Evolutionary conservation across 805 yeast genomes (phyloP), one percentile per base, ranked within the genome.

Genomic region (Kuraishia piskuri): DNA sequence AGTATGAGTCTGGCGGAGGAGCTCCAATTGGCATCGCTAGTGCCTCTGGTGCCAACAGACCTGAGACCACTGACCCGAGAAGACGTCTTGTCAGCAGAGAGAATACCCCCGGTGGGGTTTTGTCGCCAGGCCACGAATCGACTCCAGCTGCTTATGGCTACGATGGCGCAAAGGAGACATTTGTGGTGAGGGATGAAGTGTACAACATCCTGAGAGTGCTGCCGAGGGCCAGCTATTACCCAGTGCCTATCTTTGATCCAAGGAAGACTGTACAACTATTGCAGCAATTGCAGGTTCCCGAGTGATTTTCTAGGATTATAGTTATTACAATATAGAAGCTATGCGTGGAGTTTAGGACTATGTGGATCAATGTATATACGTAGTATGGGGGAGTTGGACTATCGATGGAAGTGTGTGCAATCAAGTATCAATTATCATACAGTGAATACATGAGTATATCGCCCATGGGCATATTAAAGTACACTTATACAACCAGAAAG

Each of bases 171-270:
- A 52, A 40, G 10, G 58, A 50, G 47, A 63, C 64, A 46, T 64
- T 64, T 49, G 65, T 58, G 53, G 66, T 71, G 37, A 59, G 72
- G 52, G 77, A 71, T 66, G 78, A 73, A 54, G 62, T 76, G 22
- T 76, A 76, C 61, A 77, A 77, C 50, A 63, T 85, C 46, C 66
- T 85, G 49, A 70, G 84, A 52, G 72, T 77, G 1, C 71, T 86
- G 49, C 92, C 92, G 9, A 80, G 79, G 54, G 76, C 86, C 0
- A 72, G 78, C 1, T 76, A 79, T 54, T 83, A 83, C 62, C 55
- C 60, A 26, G 78, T 79, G 12, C 76, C 76, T 23, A 68, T 77
- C 2, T 84, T 86, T 61, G 80, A 83, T 64, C 68, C 79, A 23
- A 71, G 70, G 19, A 82, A 79, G 58, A 68, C 85, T 50, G 82